These are phyloP conservation scores for Evansstolkia leycettana DNA, from an alignment of 495 filamentous ascomycete species.

Conservation along the genomic window DNA sequence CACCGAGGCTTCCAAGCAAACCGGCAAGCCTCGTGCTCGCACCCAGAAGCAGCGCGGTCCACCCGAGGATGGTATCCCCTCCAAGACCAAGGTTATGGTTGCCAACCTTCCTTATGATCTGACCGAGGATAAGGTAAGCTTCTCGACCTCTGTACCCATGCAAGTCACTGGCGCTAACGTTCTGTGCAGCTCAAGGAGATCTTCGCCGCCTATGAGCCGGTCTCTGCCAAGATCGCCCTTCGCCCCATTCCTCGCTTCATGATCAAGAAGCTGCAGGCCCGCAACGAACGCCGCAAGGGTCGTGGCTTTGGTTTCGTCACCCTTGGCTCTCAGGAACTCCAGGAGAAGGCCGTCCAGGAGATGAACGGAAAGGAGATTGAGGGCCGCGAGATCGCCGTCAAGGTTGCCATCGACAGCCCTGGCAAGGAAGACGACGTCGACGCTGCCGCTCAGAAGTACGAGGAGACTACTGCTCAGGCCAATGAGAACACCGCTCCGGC, in stretches of 20 bases:
- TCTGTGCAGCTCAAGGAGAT: slow-evolving; percentile 78
- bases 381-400: slow-evolving; percentile 97
- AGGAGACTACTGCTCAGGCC: slow-evolving; percentile 28
- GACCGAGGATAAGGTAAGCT: slow-evolving; percentile 88
- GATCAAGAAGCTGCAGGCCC: slow-evolving; percentile 98
- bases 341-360: slow-evolving; percentile 90
- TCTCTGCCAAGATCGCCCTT: slow-evolving; percentile 93
- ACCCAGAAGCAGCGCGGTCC: slow-evolving; percentile 71
- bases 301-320: slow-evolving; percentile 98
- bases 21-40: slow-evolving; percentile 33
- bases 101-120: slow-evolving; percentile 97
- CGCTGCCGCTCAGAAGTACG: slow-evolving; percentile 42
- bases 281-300: slow-evolving; percentile 96
- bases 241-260: slow-evolving; percentile 98
- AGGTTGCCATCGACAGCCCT: slow-evolving; percentile 98
- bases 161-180: slow-evolving; percentile 23
- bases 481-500: slow-evolving; percentile 8
- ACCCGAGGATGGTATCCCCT: slow-evolving; percentile 93
- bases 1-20: slow-evolving; percentile 29
- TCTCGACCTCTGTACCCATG: background rate
- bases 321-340: slow-evolving; percentile 83
- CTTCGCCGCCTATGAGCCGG: slow-evolving; percentile 77
- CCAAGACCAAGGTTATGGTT: slow-evolving; percentile 99
- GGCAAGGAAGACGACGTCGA: slow-evolving; percentile 93
- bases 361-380: slow-evolving; percentile 99